Percentiles rank a stretch among this genome's conserved stretches.
Evolutionary conservation across 495 filamentous ascomycete species (phyloP).

Genomic region (Talaromyces wortmannii): DNA sequence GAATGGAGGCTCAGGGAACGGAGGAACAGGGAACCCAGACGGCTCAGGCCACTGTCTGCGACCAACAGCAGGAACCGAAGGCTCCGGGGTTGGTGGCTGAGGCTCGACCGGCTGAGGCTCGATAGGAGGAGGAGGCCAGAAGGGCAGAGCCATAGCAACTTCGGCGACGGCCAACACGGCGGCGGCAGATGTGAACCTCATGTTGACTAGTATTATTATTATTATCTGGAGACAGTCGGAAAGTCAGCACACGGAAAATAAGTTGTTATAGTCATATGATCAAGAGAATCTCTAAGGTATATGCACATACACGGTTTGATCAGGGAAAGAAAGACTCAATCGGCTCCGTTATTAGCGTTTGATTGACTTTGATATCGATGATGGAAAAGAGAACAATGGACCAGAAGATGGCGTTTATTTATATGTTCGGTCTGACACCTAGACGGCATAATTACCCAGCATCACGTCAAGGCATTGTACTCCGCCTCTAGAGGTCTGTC

Average conservation of each 20-base stretch:
- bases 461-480: background rate
- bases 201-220: background rate
- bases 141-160: background rate
- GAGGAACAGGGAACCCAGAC: background rate
- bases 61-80: background rate
- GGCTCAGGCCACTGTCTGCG: background rate
- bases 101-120: background rate
- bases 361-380: background rate
- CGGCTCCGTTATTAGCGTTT: background rate
- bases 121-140: background rate
- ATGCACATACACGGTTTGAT: too few species aligned
- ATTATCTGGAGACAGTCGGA: background rate
- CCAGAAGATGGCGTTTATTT: background rate
- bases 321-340: background rate
- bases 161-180: background rate
- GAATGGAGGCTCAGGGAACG: background rate
- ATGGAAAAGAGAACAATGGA: background rate
- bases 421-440: background rate
- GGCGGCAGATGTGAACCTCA: constrained; percentile 5
- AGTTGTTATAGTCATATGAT: too few species aligned
- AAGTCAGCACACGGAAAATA: too few species aligned
- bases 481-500: background rate
- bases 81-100: too few species aligned
- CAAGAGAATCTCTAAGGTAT: too few species aligned
- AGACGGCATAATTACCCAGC: too few species aligned